Evolutionary conservation across 2,329 filamentous ascomycete species (phyloP).

Genomic region (Monosporascus ibericus): DNA sequence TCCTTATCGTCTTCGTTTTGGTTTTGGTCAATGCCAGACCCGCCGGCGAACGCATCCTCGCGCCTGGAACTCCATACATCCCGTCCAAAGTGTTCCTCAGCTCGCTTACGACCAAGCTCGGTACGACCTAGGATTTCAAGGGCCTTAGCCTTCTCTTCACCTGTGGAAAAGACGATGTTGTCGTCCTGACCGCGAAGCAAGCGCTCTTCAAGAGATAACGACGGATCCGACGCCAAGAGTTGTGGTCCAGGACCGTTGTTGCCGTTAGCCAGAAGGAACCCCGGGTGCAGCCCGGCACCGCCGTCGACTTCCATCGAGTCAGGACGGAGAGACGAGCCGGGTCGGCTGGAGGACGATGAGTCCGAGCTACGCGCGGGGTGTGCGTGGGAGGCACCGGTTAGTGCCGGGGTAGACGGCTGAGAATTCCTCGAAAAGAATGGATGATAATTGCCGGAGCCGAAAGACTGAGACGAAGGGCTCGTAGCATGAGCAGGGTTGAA

Average conservation of each 20-base stretch:
- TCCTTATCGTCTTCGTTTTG: conserved; percentile 40
- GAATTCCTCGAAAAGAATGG: conserved; percentile 29
- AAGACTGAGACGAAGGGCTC: conserved; percentile 30
- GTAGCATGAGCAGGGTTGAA: conserved; percentile 21
- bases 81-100: conserved; percentile 44
- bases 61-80: conserved; percentile 39
- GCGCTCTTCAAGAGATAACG: conserved; percentile 43
- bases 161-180: conserved; percentile 37
- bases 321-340: conserved; percentile 24
- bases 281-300: conserved; percentile 31
- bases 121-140: conserved; percentile 47
- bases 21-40: conserved; percentile 12
- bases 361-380: conserved; percentile 28
- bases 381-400: conserved; percentile 26
- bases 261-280: conserved; percentile 34
- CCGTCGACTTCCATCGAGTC: conserved; percentile 35
- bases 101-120: conserved; percentile 42
- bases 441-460: conserved; percentile 20
- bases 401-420: conserved; percentile 31
- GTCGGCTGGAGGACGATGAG: conserved; percentile 27
- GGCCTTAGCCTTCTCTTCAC: conserved; percentile 42
- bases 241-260: conserved; percentile 33
- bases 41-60: conserved; percentile 13
- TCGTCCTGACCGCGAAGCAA: conserved; percentile 43
- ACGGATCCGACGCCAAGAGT: conserved; percentile 33